Evolutionary conservation across 441 rosid species (phyloP), one percentile per base, ranked within the genome.

Genomic region (Populus hybrid): DNA sequence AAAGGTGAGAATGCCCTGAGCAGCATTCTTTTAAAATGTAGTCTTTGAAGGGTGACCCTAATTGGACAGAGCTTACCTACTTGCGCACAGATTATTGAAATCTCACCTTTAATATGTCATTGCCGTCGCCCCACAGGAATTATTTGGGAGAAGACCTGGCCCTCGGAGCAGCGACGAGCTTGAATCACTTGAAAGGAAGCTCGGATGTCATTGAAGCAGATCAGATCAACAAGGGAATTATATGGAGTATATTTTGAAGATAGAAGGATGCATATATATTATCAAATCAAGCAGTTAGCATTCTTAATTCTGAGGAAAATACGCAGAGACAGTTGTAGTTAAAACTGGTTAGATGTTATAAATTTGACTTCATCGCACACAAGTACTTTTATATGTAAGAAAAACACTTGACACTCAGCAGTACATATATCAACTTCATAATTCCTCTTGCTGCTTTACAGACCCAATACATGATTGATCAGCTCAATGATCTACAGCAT

Each of bases 151-250:
- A 93, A 87, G 98, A 93, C 78, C 92, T 53, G 97, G 95, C 9
- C 98, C 98, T 82, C 81, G 92, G 24, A 93, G 84, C 90, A 88
- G 94, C 87, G 91, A 91, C 69, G 99, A 93, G 77, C 97, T 95
- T 76, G 97, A 95, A 79, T 90, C 98, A 12, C 97, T 95, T n/a
- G 99, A 95, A 84, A 92, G 93, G 85, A 98, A 95, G 86, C 95
- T 95, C 30, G 99, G 77, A 81, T 91, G 75, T 95, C 98, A 30
- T 72, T 95, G 85, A 93, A 90, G 88, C 99, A 90, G 85, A 95
- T 95, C 81, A 86, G 98, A 87, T 93, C 93, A 68, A 93, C 91
- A 11, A 65, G 95, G 86, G 98, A 94, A 90, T 18, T 67, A 0
- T 42, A 42, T 30, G 0, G 30, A 14, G 7, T 35, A 21, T 42